phyloP scores from a whole-genome alignment of 1,284 basidiomycete genomes.

The Ganoderma resinaceum region DNA sequence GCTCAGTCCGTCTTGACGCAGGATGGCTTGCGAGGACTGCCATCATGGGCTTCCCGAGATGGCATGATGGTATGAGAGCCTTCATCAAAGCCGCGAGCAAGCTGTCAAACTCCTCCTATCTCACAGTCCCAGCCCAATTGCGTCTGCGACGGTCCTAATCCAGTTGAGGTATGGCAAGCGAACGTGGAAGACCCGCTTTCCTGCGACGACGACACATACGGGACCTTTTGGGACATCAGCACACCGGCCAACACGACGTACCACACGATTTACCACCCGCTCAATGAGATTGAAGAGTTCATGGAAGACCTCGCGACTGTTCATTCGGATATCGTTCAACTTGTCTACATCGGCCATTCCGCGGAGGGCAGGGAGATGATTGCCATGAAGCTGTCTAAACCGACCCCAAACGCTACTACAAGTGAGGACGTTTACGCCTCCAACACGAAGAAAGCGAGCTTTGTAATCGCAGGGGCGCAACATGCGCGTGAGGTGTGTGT shows the following conservation, averaged over 20 bases:
- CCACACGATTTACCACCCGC: slow-evolving; percentile 60
- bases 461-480: slow-evolving; percentile 80
- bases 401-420: neutral
- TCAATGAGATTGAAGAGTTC: slow-evolving; percentile 60
- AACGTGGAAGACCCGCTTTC: neutral
- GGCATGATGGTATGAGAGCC: neutral
- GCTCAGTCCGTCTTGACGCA: neutral
- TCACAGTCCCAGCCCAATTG: neutral
- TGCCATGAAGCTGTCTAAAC: slow-evolving; percentile 54
- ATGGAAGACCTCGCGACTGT: slow-evolving; percentile 50
- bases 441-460: slow-evolving; percentile 49
- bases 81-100: neutral
- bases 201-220: neutral
- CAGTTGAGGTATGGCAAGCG: neutral
- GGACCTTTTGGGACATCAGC: slow-evolving; percentile 36
- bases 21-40: neutral
- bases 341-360: slow-evolving; percentile 58
- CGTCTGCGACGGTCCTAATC: neutral
- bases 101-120: neutral
- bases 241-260: slow-evolving; percentile 48
- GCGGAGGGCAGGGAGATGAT: slow-evolving; percentile 62
- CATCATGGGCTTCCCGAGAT: neutral
- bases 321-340: slow-evolving; percentile 49
- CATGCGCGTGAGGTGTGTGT: slow-evolving; percentile 62
- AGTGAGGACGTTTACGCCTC: neutral